phyloP scores from a whole-genome alignment of 768 basidiomycete genomes.

The Gloeophyllum trabeum region DNA sequence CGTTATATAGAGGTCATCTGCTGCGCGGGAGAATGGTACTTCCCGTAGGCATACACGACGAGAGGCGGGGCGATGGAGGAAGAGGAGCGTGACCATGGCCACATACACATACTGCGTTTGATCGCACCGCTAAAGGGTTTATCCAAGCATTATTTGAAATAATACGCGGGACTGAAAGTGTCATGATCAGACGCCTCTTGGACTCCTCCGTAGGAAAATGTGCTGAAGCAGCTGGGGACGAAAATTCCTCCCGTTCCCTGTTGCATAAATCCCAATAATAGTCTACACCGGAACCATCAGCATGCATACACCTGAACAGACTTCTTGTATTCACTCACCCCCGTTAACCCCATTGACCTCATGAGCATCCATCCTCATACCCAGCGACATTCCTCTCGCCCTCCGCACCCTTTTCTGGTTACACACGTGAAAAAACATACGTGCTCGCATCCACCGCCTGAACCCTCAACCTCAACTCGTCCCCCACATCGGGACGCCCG shows the following conservation, averaged over 20 bases:
- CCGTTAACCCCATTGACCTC: constrained; percentile 10
- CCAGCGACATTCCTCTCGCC: constrained; percentile 5
- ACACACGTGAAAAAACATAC: constrained; percentile 8
- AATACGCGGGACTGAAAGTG: too few species aligned
- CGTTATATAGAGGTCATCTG: too few species aligned
- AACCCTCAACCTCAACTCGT: constrained; percentile 2
- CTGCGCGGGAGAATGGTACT: too few species aligned
- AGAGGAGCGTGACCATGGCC: too few species aligned
- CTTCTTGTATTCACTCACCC: neutral
- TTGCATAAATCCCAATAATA: constrained; percentile 10
- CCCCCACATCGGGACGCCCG: neutral
- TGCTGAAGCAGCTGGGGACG: constrained; percentile 4
- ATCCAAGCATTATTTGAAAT: too few species aligned
- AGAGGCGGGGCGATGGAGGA: too few species aligned
- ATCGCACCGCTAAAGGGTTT: too few species aligned
- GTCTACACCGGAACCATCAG: neutral
- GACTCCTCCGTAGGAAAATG: neutral
- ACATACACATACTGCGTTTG: too few species aligned
- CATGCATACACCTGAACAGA: too few species aligned
- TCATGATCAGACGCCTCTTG: neutral
- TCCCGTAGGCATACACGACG: too few species aligned
- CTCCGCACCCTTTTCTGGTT: neutral
- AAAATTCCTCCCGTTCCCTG: constrained; percentile 7
- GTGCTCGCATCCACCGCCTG: constrained; percentile 8
- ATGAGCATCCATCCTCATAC: constrained; percentile 7